phyloP scores from a whole-genome alignment of 179 eudicot species.

The Heliamphora ciliata region DNA sequence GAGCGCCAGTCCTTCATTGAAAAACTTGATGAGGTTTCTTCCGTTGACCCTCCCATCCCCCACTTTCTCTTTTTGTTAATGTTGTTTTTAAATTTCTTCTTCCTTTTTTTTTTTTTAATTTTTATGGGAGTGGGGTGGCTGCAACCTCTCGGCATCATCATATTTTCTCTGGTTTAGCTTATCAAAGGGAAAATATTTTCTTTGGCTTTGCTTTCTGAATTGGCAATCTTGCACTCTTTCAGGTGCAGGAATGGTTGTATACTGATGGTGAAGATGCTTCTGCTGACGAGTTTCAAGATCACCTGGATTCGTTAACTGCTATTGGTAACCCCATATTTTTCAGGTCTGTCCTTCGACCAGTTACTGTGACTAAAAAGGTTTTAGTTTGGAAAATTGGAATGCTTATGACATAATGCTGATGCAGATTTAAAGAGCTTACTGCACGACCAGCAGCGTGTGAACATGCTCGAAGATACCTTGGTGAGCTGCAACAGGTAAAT shows the following conservation, averaged over 20 bases:
- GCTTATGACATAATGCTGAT: conserved; percentile 19
- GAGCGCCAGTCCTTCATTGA: conserved; percentile 66
- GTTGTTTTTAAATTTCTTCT: neutral
- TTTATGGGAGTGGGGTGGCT: neutral
- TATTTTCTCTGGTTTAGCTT: neutral
- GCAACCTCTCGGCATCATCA: neutral
- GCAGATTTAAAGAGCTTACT: conserved; percentile 70
- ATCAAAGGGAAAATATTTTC: neutral
- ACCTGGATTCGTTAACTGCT: conserved; percentile 67
- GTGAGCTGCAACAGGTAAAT: conserved; percentile 67
- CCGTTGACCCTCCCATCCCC: conserved; percentile 8
- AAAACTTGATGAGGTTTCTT: conserved; percentile 83
- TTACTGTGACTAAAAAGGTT: conserved; percentile 2
- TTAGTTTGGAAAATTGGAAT: conserved; percentile 16
- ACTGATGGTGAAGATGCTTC: conserved; percentile 97
- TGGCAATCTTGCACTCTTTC: conserved; percentile 14
- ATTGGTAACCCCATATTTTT: conserved; percentile 91
- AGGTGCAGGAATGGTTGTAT: conserved; percentile 97
- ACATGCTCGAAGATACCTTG: conserved; percentile 53
- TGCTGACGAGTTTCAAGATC: conserved; percentile 72
- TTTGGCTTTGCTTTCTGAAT: neutral
- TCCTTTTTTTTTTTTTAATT: too few species aligned
- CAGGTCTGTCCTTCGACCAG: conserved; percentile 38
- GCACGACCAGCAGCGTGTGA: conserved; percentile 77
- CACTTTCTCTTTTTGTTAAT: neutral